These are phyloP conservation scores for Oryza coarctata DNA, from an alignment of 176 grass and related monocot genomes.

Conservation along the genomic window DNA sequence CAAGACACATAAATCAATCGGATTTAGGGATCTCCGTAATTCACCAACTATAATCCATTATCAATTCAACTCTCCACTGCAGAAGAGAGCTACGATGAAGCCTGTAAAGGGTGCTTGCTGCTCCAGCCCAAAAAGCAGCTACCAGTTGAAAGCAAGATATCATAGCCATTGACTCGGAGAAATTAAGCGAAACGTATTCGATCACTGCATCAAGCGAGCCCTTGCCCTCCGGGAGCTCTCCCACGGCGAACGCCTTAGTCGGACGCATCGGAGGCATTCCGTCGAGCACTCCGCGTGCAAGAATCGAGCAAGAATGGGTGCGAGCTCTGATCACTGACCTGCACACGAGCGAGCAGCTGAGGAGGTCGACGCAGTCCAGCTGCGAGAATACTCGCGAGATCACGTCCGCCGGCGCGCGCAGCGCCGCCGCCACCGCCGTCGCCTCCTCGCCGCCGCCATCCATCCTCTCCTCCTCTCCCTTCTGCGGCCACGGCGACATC, in stretches of 20 bases:
- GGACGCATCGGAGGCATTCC: constrained; percentile 13
- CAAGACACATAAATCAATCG: background rate
- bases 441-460: background rate
- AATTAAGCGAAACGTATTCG: background rate
- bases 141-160: background rate
- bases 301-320: background rate
- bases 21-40: background rate
- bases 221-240: too few species aligned
- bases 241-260: background rate
- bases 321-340: background rate
- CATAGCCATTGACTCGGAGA: background rate
- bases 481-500: constrained; percentile 30
- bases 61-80: background rate
- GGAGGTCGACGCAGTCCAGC: constrained; percentile 88
- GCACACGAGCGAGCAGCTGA: constrained; percentile 79
- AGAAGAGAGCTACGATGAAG: background rate
- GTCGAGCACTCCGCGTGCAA: constrained; percentile 21
- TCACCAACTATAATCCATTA: background rate
- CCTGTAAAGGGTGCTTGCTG: background rate
- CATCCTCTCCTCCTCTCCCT: background rate
- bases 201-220: background rate
- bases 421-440: constrained; percentile 25
- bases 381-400: constrained; percentile 82
- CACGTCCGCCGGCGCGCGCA: constrained; percentile 60
- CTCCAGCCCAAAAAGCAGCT: background rate